Conservation (phyloP, 176 grass and related monocot genomes). For the Musa acuminata region DNA sequence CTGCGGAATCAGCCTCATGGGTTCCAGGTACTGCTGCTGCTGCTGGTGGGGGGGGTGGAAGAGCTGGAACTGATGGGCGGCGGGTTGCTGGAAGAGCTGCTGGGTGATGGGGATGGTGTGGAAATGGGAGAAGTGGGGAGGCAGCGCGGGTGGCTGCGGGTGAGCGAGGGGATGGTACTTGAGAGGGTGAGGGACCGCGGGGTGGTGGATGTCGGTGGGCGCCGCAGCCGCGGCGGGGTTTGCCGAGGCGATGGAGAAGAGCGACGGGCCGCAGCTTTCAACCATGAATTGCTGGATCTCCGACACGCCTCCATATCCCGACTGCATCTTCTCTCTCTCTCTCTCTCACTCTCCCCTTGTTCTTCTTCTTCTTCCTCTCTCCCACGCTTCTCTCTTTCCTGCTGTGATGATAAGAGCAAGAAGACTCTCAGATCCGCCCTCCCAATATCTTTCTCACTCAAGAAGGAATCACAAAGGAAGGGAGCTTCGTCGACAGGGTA, state of each 20-base stretch:
- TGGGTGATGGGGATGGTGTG: constrained; percentile 18
- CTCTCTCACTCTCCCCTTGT: not conserved
- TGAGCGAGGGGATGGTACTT: constrained; percentile 15
- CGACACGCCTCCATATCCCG: constrained; percentile 24
- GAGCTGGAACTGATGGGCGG: constrained; percentile 12
- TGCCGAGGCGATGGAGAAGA: constrained; percentile 14
- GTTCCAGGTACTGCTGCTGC: constrained; percentile 30
- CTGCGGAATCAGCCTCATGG: constrained; percentile 24
- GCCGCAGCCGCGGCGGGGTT: not conserved
- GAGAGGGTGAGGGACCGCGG: not conserved
- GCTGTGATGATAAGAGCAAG: not conserved
- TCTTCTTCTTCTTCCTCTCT: not conserved
- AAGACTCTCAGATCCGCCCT: not conserved
- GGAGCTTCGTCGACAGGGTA: not conserved
- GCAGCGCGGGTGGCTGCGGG: not conserved
- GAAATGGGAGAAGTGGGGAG: not conserved
- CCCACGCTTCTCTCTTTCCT: not conserved
- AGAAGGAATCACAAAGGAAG: not conserved
- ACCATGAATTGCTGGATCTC: constrained; percentile 30
- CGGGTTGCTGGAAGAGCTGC: constrained; percentile 19
- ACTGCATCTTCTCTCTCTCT: constrained; percentile 20
- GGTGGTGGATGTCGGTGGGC: not conserved
- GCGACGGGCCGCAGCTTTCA: not conserved
- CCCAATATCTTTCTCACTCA: not conserved
- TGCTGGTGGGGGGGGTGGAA: constrained; percentile 20